These are phyloP conservation scores for Scheffersomyces insectosa DNA, from an alignment of 1,139 yeast species.

Conservation along the genomic window DNA sequence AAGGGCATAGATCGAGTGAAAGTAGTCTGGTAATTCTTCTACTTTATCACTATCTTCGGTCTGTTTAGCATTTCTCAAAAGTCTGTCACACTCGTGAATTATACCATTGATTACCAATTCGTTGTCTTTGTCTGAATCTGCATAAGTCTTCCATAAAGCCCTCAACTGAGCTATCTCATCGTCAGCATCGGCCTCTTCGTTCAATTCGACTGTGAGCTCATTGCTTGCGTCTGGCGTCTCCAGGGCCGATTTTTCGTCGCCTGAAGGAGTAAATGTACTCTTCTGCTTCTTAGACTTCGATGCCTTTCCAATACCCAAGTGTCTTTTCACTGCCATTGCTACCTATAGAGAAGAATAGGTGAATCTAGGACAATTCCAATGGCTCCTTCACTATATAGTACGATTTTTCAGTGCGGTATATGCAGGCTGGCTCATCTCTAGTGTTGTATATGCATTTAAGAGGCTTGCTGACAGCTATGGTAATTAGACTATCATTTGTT, in stretches of 20 bases:
- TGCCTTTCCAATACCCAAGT: constrained; percentile 76
- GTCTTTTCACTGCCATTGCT: constrained; percentile 66
- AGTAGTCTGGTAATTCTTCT: constrained; percentile 51
- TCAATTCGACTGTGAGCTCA: constrained; percentile 68
- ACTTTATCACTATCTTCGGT: constrained; percentile 14
- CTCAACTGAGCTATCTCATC: constrained; percentile 75
- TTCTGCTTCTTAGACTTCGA: constrained; percentile 54
- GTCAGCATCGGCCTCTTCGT: constrained; percentile 68
- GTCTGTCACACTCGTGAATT: constrained; percentile 86
- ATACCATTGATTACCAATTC: constrained; percentile 77
- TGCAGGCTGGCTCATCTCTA: background rate
- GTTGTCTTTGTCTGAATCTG: constrained; percentile 54
- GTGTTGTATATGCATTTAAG: no score
- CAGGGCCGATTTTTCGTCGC: constrained; percentile 14
- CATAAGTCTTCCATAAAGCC: constrained; percentile 69
- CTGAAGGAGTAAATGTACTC: constrained; percentile 16
- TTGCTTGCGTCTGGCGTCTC: constrained; percentile 20
- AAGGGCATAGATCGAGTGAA: constrained; percentile 72
- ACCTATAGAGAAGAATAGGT: background rate
- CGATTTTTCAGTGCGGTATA: background rate
- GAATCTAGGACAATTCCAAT: background rate
- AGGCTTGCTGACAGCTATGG: no score
- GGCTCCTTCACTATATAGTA: background rate
- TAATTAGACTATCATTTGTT: no score
- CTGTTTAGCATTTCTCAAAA: constrained; percentile 52